Conservation (phyloP, 2,329 filamentous ascomycete species). For the Septoria linicola region DNA sequence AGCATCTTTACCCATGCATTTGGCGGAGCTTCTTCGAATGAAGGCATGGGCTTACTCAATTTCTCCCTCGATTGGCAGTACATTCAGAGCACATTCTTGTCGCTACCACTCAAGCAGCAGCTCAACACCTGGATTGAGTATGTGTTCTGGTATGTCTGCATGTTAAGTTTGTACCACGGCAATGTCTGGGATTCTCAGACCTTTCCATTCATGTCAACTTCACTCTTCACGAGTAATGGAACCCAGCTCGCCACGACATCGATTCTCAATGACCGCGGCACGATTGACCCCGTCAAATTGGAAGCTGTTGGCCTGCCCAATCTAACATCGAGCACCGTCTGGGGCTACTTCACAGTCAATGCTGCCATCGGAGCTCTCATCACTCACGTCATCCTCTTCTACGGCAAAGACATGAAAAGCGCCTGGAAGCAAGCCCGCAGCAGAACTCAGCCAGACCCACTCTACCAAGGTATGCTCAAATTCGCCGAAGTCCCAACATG, state of each 20-base stretch:
- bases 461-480: slow-evolving; percentile 54
- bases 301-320: slow-evolving; percentile 48
- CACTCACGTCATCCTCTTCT: slow-evolving; percentile 55
- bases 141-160: slow-evolving; percentile 51
- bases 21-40: slow-evolving; percentile 54
- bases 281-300: too few relatives aligned
- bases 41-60: slow-evolving; percentile 52
- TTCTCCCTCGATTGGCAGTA: slow-evolving; percentile 57
- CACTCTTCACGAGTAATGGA: slow-evolving; percentile 45
- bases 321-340: too few relatives aligned
- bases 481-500: slow-evolving; percentile 52
- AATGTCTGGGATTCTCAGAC: slow-evolving; percentile 50
- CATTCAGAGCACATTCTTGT: slow-evolving; percentile 57
- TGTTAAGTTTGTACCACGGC: slow-evolving; percentile 55
- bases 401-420: slow-evolving; percentile 52
- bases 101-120: slow-evolving; percentile 52
- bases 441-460: slow-evolving; percentile 50
- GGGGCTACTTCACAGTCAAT: too few relatives aligned
- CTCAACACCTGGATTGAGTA: slow-evolving; percentile 49
- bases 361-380: slow-evolving; percentile 60
- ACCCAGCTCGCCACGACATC: slow-evolving; percentile 42
- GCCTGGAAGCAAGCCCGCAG: slow-evolving; percentile 50
- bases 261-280: too few relatives aligned
- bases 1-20: slow-evolving; percentile 50
- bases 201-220: slow-evolving; percentile 58